phyloP scores from a whole-genome alignment of 345 rosid species.

The Gossypium raimondii region DNA sequence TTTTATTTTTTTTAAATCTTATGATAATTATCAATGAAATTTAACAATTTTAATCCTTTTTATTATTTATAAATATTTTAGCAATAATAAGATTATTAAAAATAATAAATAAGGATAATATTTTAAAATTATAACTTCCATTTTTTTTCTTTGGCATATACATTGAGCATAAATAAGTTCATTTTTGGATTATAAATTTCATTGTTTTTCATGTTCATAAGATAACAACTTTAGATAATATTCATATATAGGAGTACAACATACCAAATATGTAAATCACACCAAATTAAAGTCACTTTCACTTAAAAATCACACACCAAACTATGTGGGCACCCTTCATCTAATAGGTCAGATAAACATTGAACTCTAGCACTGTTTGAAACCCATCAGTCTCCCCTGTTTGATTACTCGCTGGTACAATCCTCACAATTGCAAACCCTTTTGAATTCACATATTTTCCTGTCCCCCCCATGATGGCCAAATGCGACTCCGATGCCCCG shows the following conservation, averaged over 20 bases:
- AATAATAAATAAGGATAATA: no score
- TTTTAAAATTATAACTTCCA: no score
- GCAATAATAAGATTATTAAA: no score
- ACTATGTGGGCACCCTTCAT: neutral
- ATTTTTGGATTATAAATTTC: neutral
- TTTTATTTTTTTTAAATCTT: no score
- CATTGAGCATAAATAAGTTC: no score
- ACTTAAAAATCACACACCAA: neutral
- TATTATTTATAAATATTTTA: no score
- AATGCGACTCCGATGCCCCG: slow-evolving; percentile 69
- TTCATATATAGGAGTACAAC: neutral
- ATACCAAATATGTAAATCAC: neutral
- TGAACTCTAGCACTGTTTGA: slow-evolving; percentile 61
- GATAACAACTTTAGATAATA: neutral
- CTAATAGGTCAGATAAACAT: slow-evolving; percentile 46
- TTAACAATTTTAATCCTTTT: no score
- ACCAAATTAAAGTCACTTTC: neutral
- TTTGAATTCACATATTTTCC: slow-evolving; percentile 74
- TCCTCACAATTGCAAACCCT: slow-evolving; percentile 67
- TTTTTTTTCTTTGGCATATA: no score
- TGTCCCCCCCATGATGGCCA: slow-evolving; percentile 85
- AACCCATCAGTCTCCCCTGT: slow-evolving; percentile 61
- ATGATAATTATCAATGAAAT: no score
- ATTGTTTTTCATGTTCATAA: neutral
- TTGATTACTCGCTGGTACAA: slow-evolving; percentile 45